Evolutionary conservation across 208 protist genomes (phyloP).

Genomic region (Polymyxa betae): DNA sequence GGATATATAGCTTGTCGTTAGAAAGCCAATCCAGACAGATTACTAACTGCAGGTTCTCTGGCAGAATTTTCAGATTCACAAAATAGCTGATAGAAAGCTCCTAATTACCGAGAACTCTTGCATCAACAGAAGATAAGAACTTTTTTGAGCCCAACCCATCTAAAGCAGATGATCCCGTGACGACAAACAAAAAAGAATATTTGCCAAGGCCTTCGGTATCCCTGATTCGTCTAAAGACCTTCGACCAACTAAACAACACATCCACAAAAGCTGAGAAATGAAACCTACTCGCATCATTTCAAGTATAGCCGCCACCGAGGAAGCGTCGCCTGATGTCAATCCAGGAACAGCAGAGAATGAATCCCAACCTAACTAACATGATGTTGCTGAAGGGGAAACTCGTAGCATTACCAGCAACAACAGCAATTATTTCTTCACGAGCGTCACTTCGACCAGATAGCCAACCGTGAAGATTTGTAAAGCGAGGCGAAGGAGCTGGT

Average conservation of each 20-base stretch:
- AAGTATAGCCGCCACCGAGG: background rate
- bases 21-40: slow-evolving; percentile 19
- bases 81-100: background rate
- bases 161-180: background rate
- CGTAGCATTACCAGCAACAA: background rate
- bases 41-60: background rate
- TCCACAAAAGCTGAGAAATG: background rate
- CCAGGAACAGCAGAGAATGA: background rate
- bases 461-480: slow-evolving; percentile 22
- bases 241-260: background rate
- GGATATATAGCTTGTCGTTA: background rate
- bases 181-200: background rate
- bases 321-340: background rate
- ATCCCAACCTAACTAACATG: slow-evolving; percentile 2
- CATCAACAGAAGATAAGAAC: background rate
- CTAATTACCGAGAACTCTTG: background rate
- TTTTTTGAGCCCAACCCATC: background rate
- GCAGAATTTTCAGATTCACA: background rate
- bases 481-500: background rate
- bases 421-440: background rate
- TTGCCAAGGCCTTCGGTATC: background rate
- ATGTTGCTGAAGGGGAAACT: background rate
- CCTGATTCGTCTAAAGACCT: background rate
- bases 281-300: background rate
- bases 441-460: background rate